Evolutionary conservation across 1,139 yeast species (phyloP).

Genomic region (Suhomyces maxii): DNA sequence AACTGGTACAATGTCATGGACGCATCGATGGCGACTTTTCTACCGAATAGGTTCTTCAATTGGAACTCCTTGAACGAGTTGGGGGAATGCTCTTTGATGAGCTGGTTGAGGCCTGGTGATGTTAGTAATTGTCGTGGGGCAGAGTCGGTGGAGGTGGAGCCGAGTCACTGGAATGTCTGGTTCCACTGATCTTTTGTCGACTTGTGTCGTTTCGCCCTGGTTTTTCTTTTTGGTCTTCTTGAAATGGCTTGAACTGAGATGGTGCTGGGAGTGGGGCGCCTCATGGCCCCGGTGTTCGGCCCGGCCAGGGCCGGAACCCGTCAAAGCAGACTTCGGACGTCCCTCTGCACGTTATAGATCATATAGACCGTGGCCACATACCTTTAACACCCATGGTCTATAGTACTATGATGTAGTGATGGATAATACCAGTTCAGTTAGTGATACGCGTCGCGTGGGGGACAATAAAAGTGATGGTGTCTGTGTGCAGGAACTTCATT

Average conservation of each 20-base stretch:
- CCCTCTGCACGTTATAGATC: neutral
- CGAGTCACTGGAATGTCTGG: too few species aligned
- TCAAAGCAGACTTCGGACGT: too few species aligned
- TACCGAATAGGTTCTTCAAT: slow-evolving; percentile 82
- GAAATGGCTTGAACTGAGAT: too few species aligned
- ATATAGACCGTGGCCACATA: slow-evolving; percentile 18
- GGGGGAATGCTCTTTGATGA: slow-evolving; percentile 89
- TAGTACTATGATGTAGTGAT: neutral
- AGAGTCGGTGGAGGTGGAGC: too few species aligned
- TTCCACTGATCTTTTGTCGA: too few species aligned
- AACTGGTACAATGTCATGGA: slow-evolving; percentile 96
- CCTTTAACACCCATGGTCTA: slow-evolving; percentile 74
- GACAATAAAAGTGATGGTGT: neutral
- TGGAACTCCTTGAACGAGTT: slow-evolving; percentile 74
- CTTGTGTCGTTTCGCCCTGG: too few species aligned
- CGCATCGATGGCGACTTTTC: slow-evolving; percentile 89
- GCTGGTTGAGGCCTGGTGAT: slow-evolving; percentile 61
- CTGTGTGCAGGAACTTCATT: neutral
- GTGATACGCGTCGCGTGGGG: neutral
- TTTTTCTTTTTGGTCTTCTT: too few species aligned
- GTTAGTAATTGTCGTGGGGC: slow-evolving; percentile 15
- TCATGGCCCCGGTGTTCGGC: too few species aligned
- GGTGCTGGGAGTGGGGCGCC: too few species aligned
- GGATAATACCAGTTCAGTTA: neutral
- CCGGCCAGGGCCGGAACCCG: too few species aligned